Conservation (phyloP, 2,329 filamentous ascomycete species). For the Ampelomyces quisqualis region DNA sequence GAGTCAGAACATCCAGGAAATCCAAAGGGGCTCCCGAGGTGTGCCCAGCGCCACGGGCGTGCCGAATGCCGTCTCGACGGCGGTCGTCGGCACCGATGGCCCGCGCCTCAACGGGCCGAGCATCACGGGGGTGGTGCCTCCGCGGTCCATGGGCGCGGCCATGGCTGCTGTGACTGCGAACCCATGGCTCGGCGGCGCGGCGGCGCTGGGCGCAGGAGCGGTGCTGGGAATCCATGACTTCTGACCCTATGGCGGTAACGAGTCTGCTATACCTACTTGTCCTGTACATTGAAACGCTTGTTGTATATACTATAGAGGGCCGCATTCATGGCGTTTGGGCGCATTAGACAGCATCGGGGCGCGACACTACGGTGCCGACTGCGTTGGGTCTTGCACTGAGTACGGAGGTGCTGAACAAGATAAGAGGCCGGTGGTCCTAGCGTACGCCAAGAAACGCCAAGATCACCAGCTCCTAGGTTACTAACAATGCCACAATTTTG, state of each 20-base stretch:
- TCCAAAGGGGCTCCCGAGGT: constrained; percentile 50
- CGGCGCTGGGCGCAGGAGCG: constrained; percentile 31
- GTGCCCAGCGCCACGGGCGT: constrained; percentile 58
- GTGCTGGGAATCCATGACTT: constrained; percentile 39
- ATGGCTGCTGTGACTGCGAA: constrained; percentile 28
- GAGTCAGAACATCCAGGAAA: constrained; percentile 53
- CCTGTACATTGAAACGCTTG: constrained; percentile 8
- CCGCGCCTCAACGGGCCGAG: constrained; percentile 44
- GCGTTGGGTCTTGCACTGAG: too few species aligned
- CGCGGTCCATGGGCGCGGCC: constrained; percentile 20
- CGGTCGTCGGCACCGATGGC: constrained; percentile 48
- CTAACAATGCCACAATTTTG: too few species aligned
- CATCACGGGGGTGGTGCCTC: constrained; percentile 18
- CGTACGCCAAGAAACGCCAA: too few species aligned
- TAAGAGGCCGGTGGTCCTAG: too few species aligned
- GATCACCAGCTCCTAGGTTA: too few species aligned
- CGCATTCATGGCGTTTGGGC: constrained; percentile 6
- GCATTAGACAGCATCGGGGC: too few species aligned
- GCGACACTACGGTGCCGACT: too few species aligned
- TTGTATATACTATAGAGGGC: too few species aligned
- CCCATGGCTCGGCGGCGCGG: constrained; percentile 36
- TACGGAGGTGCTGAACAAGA: too few species aligned
- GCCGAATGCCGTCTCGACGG: constrained; percentile 52
- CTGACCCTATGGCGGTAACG: constrained; percentile 13
- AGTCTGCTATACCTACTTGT: constrained; percentile 8